Percentiles rank a stretch among this genome's conserved stretches.
phyloP scores from a whole-genome alignment of 2,329 filamentous ascomycete genomes.

The Trichoderma simmonsii region DNA sequence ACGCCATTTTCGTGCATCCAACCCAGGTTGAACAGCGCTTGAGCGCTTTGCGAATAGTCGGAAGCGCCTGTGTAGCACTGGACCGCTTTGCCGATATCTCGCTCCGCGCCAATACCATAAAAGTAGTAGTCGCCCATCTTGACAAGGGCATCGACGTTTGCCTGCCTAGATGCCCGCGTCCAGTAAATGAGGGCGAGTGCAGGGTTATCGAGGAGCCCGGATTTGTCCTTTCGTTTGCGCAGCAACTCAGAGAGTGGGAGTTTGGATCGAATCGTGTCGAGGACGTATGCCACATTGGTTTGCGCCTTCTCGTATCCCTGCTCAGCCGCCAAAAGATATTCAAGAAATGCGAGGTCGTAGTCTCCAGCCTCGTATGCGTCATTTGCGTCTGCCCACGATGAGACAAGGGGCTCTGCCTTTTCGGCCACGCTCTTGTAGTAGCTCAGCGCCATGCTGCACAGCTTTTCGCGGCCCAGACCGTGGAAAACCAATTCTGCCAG shows the following conservation, averaged over 20 bases:
- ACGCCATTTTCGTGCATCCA: slow-evolving; percentile 99
- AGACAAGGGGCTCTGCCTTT: slow-evolving; percentile 68
- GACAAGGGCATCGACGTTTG: slow-evolving; percentile 88
- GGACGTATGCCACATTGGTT: slow-evolving; percentile 82
- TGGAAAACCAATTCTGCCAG: slow-evolving; percentile 82
- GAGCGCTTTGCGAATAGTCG: slow-evolving; percentile 86
- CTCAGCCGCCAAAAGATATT: slow-evolving; percentile 84
- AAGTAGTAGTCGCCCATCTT: slow-evolving; percentile 99
- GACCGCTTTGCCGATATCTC: slow-evolving; percentile 80
- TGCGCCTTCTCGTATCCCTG: slow-evolving; percentile 89
- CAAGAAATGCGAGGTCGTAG: slow-evolving; percentile 72
- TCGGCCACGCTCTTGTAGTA: slow-evolving; percentile 83
- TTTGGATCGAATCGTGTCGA: slow-evolving; percentile 67
- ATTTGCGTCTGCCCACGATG: slow-evolving; percentile 80
- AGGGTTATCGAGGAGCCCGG: slow-evolving; percentile 49
- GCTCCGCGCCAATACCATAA: slow-evolving; percentile 68
- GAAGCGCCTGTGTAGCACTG: slow-evolving; percentile 90
- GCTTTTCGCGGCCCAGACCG: slow-evolving; percentile 74
- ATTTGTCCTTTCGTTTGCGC: slow-evolving; percentile 37
- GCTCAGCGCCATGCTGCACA: slow-evolving; percentile 70
- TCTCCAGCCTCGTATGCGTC: slow-evolving; percentile 76
- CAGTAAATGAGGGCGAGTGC: slow-evolving; percentile 81
- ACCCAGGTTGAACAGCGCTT: slow-evolving; percentile 93
- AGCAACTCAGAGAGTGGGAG: slow-evolving; percentile 42
- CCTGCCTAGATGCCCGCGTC: slow-evolving; percentile 89